Percentiles rank a stretch among this genome's conserved stretches.
Evolutionary conservation across 257 asterid species (phyloP).

Genomic region (Thymus quinquecostatus): DNA sequence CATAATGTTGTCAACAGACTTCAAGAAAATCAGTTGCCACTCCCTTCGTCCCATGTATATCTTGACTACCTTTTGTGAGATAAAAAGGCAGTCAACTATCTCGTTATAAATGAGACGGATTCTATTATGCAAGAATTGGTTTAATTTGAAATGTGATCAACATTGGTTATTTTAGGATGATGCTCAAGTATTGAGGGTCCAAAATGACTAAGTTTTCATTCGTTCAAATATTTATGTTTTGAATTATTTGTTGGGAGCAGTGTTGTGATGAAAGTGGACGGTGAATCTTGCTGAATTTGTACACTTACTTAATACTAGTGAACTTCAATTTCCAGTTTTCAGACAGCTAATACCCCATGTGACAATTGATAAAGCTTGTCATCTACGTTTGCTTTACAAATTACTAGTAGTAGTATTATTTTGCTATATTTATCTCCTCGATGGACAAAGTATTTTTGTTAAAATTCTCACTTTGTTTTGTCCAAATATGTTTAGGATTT

Average conservation of each 20-base stretch:
- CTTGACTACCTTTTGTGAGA: no score
- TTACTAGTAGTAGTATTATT: background rate
- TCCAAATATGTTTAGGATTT: no score
- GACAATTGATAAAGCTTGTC: slow-evolving; percentile 9
- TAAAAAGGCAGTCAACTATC: no score
- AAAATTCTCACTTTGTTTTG: no score
- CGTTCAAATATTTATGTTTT: background rate
- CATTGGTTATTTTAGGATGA: background rate
- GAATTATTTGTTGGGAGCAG: background rate
- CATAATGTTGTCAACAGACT: background rate
- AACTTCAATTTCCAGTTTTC: slow-evolving; percentile 30
- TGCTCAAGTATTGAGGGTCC: background rate
- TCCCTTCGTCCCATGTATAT: background rate
- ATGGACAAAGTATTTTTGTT: no score
- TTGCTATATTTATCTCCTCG: background rate
- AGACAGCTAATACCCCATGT: slow-evolving; percentile 33
- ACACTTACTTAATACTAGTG: background rate
- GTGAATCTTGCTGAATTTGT: slow-evolving; percentile 26
- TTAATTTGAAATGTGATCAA: background rate
- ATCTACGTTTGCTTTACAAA: slow-evolving; percentile 1
- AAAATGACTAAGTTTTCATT: background rate
- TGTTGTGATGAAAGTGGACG: slow-evolving; percentile 4
- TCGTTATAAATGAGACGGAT: no score
- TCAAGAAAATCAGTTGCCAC: background rate
- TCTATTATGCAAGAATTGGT: no score